Conservation (phyloP, 768 basidiomycete species). For the Psilocybe cubensis region DNA sequence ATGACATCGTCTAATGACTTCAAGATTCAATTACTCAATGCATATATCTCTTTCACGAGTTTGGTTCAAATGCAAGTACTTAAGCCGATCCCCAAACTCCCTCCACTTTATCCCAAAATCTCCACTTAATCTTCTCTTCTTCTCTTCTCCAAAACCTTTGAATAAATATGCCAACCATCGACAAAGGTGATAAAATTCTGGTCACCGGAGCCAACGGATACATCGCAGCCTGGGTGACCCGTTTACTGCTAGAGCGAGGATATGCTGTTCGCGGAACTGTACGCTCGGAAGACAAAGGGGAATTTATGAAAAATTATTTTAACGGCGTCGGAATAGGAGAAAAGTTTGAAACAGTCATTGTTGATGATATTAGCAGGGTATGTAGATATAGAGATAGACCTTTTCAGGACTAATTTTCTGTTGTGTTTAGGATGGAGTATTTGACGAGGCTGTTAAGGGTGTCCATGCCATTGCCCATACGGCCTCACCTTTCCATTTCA, state of each 20-base stretch:
- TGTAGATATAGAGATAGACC: too few relatives aligned
- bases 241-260: conserved; percentile 58
- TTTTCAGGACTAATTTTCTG: background rate
- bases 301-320: conserved; percentile 58
- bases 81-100: too few relatives aligned
- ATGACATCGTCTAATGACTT: too few relatives aligned
- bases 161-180: conserved; percentile 21
- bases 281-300: conserved; percentile 59
- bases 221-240: conserved; percentile 63
- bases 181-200: conserved; percentile 40
- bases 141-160: too few relatives aligned
- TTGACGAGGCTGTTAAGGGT: conserved; percentile 78
- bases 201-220: too few relatives aligned
- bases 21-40: too few relatives aligned
- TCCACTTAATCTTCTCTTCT: too few relatives aligned
- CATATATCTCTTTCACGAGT: too few relatives aligned
- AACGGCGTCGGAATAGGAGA: conserved; percentile 50
- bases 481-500: conserved; percentile 62
- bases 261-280: conserved; percentile 71
- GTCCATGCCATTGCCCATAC: conserved; percentile 75
- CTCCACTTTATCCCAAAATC: too few relatives aligned
- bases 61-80: too few relatives aligned
- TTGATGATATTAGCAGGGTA: conserved; percentile 63
- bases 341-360: conserved; percentile 65
- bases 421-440: conserved; percentile 62